Base-by-base conservation (phyloP, 2,329 filamentous ascomycete species). In the Dactylellina cionopaga region DNA sequence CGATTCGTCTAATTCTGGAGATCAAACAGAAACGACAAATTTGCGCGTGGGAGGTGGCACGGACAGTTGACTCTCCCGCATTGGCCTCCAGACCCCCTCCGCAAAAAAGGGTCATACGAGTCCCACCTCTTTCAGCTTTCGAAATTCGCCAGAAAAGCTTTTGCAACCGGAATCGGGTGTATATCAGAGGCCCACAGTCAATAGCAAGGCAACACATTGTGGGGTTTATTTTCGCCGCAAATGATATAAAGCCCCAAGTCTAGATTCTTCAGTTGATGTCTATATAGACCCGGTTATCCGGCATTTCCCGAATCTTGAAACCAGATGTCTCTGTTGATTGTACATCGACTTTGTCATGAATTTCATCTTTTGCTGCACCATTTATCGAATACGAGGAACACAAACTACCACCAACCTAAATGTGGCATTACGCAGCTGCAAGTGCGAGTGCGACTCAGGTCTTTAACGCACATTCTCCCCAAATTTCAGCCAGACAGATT, bases 191-290 rank as follows among this genome's bases (percentile, higher is more conserved):
- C 31, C 6, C 31, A 5, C 13, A 6, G 31, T 5, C 31, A 6
- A 33, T 33, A 13, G 31, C 6, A 13, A 11, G 27, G 13, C 62
- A 65, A 65, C 62, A 65, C 62, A 65, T 65, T 58, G 62, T 58
- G 62, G 62, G 62, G 62, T 46, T 17, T n/a, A n/a, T n/a, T n/a
- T 22, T 27, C 19, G 10, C n/a, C 13, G 9, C 43, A 25, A 3
- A 15, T 13, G n/a, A 11, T 47, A 13, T 27, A 29, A 25, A 27
- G 3, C 2, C 7, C n/a, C n/a, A 19, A 43, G 15, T 6, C 39
- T 43, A n/a, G n/a, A n/a, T n/a, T n/a, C n/a, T n/a, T n/a, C 7
- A 15, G 37, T 10, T 41, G 5, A 15, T 41, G n/a, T 41, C 15
- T 5, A 47, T 47, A 47, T 47, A n/a, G n/a, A 47, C n/a, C 13